Percentiles rank a stretch among this genome's conserved stretches.
phyloP scores from a whole-genome alignment of 495 filamentous ascomycete species.

The Podospora tetraspora region DNA sequence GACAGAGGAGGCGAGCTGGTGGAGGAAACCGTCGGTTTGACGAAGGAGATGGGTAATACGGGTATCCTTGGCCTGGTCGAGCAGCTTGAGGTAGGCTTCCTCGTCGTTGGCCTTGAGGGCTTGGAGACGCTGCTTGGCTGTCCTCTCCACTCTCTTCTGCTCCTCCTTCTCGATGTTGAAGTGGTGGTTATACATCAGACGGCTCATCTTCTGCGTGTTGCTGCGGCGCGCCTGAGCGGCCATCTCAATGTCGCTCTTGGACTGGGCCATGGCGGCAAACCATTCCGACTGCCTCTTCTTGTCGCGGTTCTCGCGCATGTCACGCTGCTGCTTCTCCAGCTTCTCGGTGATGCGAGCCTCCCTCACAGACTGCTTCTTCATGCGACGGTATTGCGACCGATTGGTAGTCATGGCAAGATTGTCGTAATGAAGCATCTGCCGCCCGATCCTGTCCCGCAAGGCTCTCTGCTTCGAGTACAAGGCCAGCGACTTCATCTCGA shows the following conservation, averaged over 20 bases:
- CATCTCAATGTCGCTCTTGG: conserved; percentile 46
- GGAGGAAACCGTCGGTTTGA: conserved; percentile 95
- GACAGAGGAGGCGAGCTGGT: conserved; percentile 89
- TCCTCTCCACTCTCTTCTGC: conserved; percentile 93
- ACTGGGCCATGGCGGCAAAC: conserved; percentile 60
- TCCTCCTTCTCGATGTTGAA: conserved; percentile 98
- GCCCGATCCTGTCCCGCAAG: conserved; percentile 76
- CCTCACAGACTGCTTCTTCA: conserved; percentile 94
- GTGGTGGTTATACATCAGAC: conserved; percentile 80
- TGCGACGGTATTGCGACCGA: conserved; percentile 76
- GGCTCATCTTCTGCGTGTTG: conserved; percentile 78
- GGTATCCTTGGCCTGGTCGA: conserved; percentile 97
- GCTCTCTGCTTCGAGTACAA: conserved; percentile 79
- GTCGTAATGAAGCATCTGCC: conserved; percentile 86
- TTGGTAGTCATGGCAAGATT: conserved; percentile 95
- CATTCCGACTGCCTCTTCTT: conserved; percentile 95
- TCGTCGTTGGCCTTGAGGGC: conserved; percentile 98
- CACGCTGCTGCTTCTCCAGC: conserved; percentile 95
- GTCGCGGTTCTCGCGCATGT: conserved; percentile 87
- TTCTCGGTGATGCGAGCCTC: conserved; percentile 97
- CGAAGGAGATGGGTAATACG: conserved; percentile 95
- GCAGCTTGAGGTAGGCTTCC: conserved; percentile 92
- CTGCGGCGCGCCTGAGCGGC: conserved; percentile 36
- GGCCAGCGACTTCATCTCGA: conserved; percentile 84
- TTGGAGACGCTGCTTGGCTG: conserved; percentile 97